phyloP scores from a whole-genome alignment of 495 filamentous ascomycete species.

The Penicillium herquei region DNA sequence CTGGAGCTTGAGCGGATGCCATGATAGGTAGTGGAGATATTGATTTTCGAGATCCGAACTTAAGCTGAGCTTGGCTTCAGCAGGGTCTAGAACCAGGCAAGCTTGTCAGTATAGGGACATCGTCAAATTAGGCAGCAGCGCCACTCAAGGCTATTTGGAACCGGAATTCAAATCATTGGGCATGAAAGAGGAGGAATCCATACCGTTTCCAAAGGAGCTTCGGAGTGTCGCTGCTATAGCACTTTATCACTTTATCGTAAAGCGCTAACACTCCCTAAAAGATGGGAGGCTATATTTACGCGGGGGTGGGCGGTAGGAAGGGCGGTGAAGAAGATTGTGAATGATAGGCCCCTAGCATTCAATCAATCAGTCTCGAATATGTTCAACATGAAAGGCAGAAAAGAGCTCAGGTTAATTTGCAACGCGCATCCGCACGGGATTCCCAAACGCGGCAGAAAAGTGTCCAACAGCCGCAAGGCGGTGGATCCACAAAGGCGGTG shows the following conservation, averaged over 20 bases:
- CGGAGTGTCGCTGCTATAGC: too few species aligned
- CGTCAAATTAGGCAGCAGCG: background rate
- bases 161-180: background rate
- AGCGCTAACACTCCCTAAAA: too few species aligned
- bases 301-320: too few species aligned
- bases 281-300: too few species aligned
- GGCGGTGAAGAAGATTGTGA: too few species aligned
- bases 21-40: conserved; percentile 15
- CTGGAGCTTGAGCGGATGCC: conserved; percentile 37
- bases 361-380: background rate
- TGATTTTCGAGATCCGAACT: background rate
- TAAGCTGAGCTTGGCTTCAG: background rate
- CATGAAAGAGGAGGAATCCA: background rate
- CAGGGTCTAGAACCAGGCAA: background rate
- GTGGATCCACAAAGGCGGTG: conserved; percentile 23
- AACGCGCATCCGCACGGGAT: conserved; percentile 2
- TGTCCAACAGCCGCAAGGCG: conserved; percentile 14
- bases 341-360: too few species aligned
- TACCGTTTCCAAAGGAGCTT: background rate
- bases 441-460: conserved; percentile 17
- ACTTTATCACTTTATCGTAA: too few species aligned
- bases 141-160: background rate
- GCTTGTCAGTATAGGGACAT: background rate
- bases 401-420: background rate
- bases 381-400: background rate